Conservation (phyloP, 345 rosid genomes). For the Eucalyptus erythrocorys region DNA sequence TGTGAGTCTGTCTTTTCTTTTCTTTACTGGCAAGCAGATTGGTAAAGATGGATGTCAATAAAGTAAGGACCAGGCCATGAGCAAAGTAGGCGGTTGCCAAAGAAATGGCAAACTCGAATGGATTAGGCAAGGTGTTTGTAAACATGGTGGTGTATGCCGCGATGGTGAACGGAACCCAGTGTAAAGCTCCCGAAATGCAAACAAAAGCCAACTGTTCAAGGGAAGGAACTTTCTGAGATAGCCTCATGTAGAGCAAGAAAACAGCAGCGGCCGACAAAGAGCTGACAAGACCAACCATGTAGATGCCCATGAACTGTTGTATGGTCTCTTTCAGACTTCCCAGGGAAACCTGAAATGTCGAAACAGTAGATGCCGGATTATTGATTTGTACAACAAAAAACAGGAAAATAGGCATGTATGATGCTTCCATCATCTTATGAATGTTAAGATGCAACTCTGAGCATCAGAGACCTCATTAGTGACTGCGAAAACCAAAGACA, state of each 20-base stretch:
- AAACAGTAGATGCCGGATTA: not conserved
- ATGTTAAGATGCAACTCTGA: not conserved
- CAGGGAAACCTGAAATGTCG: slow-evolving; percentile 8
- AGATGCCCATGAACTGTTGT: slow-evolving; percentile 40
- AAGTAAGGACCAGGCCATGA: slow-evolving; percentile 45
- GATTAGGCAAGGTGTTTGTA: slow-evolving; percentile 3
- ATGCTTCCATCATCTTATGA: not conserved
- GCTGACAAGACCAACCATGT: slow-evolving; percentile 40
- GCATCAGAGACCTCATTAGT: not conserved
- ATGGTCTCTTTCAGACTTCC: slow-evolving; percentile 5
- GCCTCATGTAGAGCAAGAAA: slow-evolving; percentile 26
- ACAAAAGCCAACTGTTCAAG: slow-evolving; percentile 23
- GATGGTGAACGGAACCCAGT: slow-evolving; percentile 47
- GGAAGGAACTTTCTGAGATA: slow-evolving; percentile 19
- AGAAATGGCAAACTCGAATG: slow-evolving; percentile 17
- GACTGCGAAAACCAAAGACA: not conserved
- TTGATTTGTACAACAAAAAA: not conserved
- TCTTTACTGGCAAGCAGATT: slow-evolving; percentile 13
- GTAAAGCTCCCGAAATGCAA: slow-evolving; percentile 48
- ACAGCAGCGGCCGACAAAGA: slow-evolving; percentile 35
- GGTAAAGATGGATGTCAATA: slow-evolving; percentile 24
- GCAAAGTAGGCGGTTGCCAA: slow-evolving; percentile 22
- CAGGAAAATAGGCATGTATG: not conserved
- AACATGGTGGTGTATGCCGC: slow-evolving; percentile 33
- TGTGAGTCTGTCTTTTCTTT: slow-evolving; percentile 9